Evolutionary conservation across 1,139 yeast genomes (phyloP), one percentile per base, ranked within the genome.

Genomic region (Protomyces inouyei): DNA sequence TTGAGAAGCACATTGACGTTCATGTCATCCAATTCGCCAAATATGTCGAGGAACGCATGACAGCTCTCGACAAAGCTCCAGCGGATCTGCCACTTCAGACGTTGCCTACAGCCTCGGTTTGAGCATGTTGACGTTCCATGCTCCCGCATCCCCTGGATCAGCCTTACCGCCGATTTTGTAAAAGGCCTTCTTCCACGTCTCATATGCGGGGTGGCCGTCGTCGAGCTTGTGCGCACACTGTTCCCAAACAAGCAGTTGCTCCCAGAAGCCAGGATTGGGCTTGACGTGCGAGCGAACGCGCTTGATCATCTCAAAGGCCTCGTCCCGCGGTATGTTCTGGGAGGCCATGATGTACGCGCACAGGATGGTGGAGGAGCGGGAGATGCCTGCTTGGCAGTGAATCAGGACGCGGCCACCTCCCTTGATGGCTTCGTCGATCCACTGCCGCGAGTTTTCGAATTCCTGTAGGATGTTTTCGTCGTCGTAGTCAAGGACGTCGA

Each of bases 381-480:
- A 54, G 16, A 60, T 48, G 38, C 64, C 64, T 9, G 64, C 64
- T 16, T 54, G 59, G 28, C 64, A 60, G 37, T 60, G 64, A 14
- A 60, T 60, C 55, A 60, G 32, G 32, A 60, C 64, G 5, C 43
- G 54, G 8, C 63, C 63, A 4, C 63, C 63, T 14, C 23, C n/a
- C 35, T 52, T 28, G 36, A 59, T 45, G 32, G 63, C 63, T 25
- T 43, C 57, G 45, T 59, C 57, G 16, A 59, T 59, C 36, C 53
- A 59, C 23, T 73, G 74, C 69, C 83, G 87, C n/a, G 83, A 81
- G 1, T 70, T 72, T 25, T 82, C 74, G 0, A 83, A 78, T 2
- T 80, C 76, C 57, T 82, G 86, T 70, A 87, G 87, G 43, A 87
- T 78, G 0, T 88, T 80, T 52, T 76, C 76, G 48, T 72, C 74